Percentiles rank a stretch among this genome's conserved stretches.
phyloP scores from a whole-genome alignment of 1,284 basidiomycete species.

The Fistulinella cinereoalba region DNA sequence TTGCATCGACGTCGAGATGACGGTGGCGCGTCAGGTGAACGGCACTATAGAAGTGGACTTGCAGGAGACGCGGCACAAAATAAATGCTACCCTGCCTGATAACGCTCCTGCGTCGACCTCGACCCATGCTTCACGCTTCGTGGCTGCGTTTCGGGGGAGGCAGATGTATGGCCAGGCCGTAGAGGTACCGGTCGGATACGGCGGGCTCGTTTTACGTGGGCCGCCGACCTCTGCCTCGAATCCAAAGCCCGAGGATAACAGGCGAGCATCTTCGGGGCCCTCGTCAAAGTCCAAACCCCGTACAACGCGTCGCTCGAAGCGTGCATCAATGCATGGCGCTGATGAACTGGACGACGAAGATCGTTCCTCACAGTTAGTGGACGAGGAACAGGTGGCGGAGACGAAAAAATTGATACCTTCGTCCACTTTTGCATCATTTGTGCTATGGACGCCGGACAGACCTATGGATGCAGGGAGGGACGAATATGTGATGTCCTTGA shows the following conservation, averaged over 20 bases:
- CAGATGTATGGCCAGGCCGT: conserved; percentile 63
- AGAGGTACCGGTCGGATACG: conserved; percentile 61
- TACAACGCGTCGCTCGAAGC: conserved; percentile 5
- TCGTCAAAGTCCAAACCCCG: conserved; percentile 12
- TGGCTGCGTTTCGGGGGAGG: conserved; percentile 71
- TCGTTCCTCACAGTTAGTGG: conserved; percentile 16
- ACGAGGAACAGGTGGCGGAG: conserved; percentile 9
- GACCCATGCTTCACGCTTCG: conserved; percentile 32
- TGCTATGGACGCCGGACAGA: conserved; percentile 71
- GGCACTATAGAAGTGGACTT: background rate
- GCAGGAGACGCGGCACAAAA: conserved; percentile 10
- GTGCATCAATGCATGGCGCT: background rate
- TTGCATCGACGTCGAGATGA: background rate
- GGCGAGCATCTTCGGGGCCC: conserved; percentile 4
- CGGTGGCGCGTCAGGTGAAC: background rate
- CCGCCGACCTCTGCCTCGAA: conserved; percentile 24
- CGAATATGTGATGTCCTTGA: conserved; percentile 62
- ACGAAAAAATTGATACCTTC: conserved; percentile 43
- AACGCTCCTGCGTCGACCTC: background rate
- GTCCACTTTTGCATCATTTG: conserved; percentile 58
- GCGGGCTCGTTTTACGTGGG: conserved; percentile 55
- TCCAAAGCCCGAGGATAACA: conserved; percentile 15
- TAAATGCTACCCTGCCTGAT: background rate
- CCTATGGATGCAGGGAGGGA: conserved; percentile 64
- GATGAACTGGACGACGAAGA: conserved; percentile 28